Evolutionary conservation across 2,329 filamentous ascomycete genomes (phyloP).

Genomic region (Fusarium equiseti): DNA sequence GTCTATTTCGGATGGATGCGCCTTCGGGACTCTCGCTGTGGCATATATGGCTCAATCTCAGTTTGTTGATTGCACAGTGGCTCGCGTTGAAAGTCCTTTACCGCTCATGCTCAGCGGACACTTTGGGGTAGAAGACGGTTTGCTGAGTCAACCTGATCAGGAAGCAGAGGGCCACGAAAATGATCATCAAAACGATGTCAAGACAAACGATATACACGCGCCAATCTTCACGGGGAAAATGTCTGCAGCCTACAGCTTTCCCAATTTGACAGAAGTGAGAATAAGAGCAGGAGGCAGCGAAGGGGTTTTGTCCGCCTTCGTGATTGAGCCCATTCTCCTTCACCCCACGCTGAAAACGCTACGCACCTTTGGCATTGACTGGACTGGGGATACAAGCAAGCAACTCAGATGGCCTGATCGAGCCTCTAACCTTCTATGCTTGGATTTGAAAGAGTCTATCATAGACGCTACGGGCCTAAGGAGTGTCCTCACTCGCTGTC

Average conservation of each 20-base stretch:
- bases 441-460: slow-evolving; percentile 1
- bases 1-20: neutral
- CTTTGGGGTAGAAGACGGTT: neutral
- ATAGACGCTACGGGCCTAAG: neutral
- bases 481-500: slow-evolving; percentile 10
- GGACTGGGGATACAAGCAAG: neutral
- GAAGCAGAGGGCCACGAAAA: neutral
- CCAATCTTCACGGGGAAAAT: fast-evolving
- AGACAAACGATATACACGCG: neutral
- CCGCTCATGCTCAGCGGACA: slow-evolving; percentile 4
- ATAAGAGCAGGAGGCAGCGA: fast-evolving
- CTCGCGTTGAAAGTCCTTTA: fast-evolving
- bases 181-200: too few species aligned
- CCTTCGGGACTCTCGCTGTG: neutral
- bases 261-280: slow-evolving; percentile 8
- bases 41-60: slow-evolving; percentile 3
- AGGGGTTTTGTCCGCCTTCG: fast-evolving
- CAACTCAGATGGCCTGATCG: neutral
- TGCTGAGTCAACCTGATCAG: too few species aligned
- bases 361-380: neutral
- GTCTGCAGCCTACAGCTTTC: neutral
- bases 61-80: neutral
- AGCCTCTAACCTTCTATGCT: neutral
- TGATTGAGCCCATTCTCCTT: neutral
- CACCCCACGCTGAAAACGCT: neutral